Conservation (phyloP, 208 protist species). For the Trypanosoma cruzi region DNA sequence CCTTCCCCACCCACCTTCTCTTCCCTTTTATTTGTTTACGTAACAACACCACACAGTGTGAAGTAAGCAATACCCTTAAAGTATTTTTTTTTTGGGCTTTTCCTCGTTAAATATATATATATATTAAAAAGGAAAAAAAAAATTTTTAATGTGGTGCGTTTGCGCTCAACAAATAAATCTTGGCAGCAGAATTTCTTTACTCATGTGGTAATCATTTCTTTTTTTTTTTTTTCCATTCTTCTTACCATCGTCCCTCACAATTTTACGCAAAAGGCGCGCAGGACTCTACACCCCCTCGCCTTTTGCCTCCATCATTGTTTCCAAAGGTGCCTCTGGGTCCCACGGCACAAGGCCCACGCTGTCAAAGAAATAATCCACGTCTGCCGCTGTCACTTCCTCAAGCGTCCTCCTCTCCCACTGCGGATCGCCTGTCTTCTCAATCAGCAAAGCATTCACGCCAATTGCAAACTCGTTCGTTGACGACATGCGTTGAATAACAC, state of each 20-base stretch:
- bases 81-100: too few relatives aligned
- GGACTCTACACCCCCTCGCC: neutral
- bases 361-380: slow-evolving; percentile 27
- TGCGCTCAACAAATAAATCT: too few relatives aligned
- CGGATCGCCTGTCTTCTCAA: slow-evolving; percentile 82
- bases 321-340: slow-evolving; percentile 6
- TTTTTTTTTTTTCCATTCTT: too few relatives aligned
- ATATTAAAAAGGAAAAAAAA: too few relatives aligned
- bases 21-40: neutral
- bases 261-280: neutral
- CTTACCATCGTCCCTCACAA: too few relatives aligned
- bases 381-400: slow-evolving; percentile 41
- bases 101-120: too few relatives aligned
- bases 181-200: too few relatives aligned
- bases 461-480: slow-evolving; percentile 67
- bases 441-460: slow-evolving; percentile 77
- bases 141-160: too few relatives aligned
- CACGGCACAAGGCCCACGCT: slow-evolving; percentile 12
- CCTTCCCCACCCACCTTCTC: neutral
- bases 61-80: slow-evolving; percentile 2
- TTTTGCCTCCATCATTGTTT: neutral
- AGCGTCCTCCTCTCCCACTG: slow-evolving; percentile 68
- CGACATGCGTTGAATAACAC: slow-evolving; percentile 24
- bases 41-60: slow-evolving; percentile 8
- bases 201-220: too few relatives aligned